Evolutionary conservation across 176 grass and related monocot species (phyloP).

Genomic region (Phragmites australis): DNA sequence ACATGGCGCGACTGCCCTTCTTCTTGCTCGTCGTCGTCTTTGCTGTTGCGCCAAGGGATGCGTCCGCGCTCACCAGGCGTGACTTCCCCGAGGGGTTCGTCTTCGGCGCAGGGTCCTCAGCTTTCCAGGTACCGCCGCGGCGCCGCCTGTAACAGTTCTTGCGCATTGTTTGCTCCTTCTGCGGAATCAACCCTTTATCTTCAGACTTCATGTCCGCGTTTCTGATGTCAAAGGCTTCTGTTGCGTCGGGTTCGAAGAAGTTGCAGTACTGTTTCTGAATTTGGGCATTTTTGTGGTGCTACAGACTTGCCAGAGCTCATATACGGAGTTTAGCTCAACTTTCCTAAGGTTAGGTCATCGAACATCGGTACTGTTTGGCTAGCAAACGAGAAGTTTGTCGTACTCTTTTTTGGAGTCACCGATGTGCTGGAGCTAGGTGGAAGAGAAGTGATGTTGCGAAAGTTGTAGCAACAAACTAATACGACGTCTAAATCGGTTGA

Average conservation of each 20-base stretch:
- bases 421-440: too few relatives aligned
- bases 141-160: too few relatives aligned
- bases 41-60: neutral
- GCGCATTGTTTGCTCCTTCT: too few relatives aligned
- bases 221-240: neutral
- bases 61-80: slow-evolving; percentile 30
- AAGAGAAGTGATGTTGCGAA: too few relatives aligned
- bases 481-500: too few relatives aligned
- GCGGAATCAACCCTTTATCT: neutral
- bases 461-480: too few relatives aligned
- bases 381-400: too few relatives aligned
- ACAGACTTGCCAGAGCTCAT: too few relatives aligned
- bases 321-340: too few relatives aligned
- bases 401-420: too few relatives aligned
- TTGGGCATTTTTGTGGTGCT: neutral
- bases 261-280: neutral
- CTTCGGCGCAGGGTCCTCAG: slow-evolving; percentile 51
- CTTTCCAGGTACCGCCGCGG: slow-evolving; percentile 30
- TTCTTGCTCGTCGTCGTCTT: neutral
- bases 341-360: too few relatives aligned
- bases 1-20: neutral
- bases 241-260: neutral
- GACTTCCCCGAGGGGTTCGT: slow-evolving; percentile 49
- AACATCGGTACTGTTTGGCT: too few relatives aligned
- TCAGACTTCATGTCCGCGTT: neutral